Percentiles rank a stretch among this genome's conserved stretches.
phyloP scores from a whole-genome alignment of 345 rosid species.

The Hevea brasiliensis region DNA sequence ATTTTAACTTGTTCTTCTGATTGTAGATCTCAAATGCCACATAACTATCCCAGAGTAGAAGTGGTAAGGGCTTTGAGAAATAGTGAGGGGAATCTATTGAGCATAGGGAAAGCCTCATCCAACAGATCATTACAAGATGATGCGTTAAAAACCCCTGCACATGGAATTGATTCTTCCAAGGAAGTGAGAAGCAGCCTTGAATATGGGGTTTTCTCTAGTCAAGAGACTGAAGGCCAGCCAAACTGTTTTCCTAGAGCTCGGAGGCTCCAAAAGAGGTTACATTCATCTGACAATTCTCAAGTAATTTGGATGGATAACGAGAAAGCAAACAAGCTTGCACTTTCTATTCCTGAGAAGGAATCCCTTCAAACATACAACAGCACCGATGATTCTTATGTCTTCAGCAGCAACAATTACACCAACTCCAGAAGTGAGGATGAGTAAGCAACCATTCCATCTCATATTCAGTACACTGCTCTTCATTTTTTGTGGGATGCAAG shows the following conservation, averaged over 20 bases:
- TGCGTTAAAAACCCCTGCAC: constrained; percentile 22
- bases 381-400: constrained; percentile 24
- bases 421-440: constrained; percentile 30
- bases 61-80: constrained; percentile 57
- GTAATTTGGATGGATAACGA: constrained; percentile 19
- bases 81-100: constrained; percentile 71
- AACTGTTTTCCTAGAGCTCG: constrained; percentile 45
- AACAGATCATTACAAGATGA: constrained; percentile 37
- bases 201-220: constrained; percentile 17
- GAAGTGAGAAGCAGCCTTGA: constrained; percentile 28
- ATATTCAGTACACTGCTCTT: background rate
- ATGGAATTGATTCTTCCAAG: constrained; percentile 29
- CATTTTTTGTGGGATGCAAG: background rate
- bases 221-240: constrained; percentile 36
- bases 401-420: constrained; percentile 18
- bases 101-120: constrained; percentile 44
- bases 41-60: constrained; percentile 31
- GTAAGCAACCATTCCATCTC: constrained; percentile 32
- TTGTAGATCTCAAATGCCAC: constrained; percentile 38
- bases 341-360: constrained; percentile 27
- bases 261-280: constrained; percentile 33
- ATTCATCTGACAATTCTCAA: constrained; percentile 21
- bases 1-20: constrained; percentile 35
- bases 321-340: constrained; percentile 34
- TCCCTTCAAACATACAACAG: constrained; percentile 26